Conservation (phyloP, 257 asterid species). For the Phtheirospermum japonicum region DNA sequence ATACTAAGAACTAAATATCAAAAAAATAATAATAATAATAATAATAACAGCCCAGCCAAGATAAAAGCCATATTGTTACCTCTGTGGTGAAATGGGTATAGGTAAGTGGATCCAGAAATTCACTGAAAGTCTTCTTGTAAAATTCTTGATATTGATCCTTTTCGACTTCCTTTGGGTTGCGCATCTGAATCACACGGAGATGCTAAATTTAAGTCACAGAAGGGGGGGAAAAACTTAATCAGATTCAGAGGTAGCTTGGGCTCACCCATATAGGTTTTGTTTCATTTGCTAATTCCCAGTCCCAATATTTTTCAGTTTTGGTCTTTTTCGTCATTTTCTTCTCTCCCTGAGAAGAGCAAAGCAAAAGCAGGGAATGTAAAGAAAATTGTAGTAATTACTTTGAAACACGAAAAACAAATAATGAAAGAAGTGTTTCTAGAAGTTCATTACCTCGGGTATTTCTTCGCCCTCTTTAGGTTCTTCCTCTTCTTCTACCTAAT, state of each 20-base stretch:
- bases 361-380: constrained; percentile 14
- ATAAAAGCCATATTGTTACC: constrained; percentile 40
- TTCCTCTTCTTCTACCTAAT: constrained; percentile 95
- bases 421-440: neutral
- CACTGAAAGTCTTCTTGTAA: constrained; percentile 90
- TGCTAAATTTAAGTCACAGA: neutral
- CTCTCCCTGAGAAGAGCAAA: constrained; percentile 54
- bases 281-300: constrained; percentile 93
- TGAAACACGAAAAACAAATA: neutral
- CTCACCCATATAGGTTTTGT: constrained; percentile 99
- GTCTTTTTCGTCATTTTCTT: constrained; percentile 72
- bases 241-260: too few relatives aligned
- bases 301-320: constrained; percentile 93
- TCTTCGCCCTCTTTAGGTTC: constrained; percentile 95
- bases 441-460: constrained; percentile 59
- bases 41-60: constrained; percentile 19
- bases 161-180: constrained; percentile 90
- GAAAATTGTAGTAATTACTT: neutral
- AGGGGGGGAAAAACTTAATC: neutral
- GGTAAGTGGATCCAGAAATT: constrained; percentile 89
- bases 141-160: constrained; percentile 87
- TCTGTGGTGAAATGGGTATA: constrained; percentile 92
- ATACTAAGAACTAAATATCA: constrained; percentile 1
- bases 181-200: constrained; percentile 46
- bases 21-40: too few relatives aligned